Evolutionary conservation across 2,329 filamentous ascomycete species (phyloP).

Genomic region (Zasmidium cellare): DNA sequence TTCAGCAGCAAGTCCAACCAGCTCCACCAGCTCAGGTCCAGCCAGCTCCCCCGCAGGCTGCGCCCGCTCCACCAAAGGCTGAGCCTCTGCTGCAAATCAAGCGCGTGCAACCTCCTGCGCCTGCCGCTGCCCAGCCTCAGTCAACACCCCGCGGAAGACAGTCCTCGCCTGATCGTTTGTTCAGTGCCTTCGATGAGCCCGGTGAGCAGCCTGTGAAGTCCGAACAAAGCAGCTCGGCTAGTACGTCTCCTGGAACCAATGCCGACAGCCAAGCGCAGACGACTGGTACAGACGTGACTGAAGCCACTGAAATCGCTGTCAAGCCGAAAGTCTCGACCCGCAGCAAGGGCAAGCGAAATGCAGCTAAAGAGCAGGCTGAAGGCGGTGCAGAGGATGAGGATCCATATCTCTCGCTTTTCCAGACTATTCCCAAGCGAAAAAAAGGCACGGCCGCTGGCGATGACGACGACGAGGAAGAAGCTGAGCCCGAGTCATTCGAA

Average conservation of each 20-base stretch:
- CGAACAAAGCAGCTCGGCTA: neutral
- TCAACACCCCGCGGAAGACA: neutral
- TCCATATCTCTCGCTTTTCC: slow-evolving; percentile 6
- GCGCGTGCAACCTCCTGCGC: neutral
- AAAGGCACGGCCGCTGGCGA: slow-evolving; percentile 1
- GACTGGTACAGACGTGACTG: neutral
- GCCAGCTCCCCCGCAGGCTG: neutral
- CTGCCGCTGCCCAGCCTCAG: neutral
- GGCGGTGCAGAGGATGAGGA: slow-evolving; percentile 1
- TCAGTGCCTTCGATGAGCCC: slow-evolving; percentile 1
- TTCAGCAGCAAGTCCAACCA: too few relatives aligned
- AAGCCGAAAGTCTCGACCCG: neutral
- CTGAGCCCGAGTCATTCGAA: neutral
- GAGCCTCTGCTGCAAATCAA: neutral
- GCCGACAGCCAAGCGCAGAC: neutral
- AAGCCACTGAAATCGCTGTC: neutral
- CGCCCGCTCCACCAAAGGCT: too few relatives aligned
- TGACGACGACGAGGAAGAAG: neutral
- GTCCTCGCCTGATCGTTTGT: neutral
- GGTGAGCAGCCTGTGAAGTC: neutral
- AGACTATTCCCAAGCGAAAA: neutral
- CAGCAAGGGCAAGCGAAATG: neutral
- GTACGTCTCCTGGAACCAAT: neutral
- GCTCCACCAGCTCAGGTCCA: neutral
- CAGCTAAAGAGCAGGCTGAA: neutral